Evolutionary conservation across 2,329 filamentous ascomycete species (phyloP).

Genomic region (Cercospora citrullina): DNA sequence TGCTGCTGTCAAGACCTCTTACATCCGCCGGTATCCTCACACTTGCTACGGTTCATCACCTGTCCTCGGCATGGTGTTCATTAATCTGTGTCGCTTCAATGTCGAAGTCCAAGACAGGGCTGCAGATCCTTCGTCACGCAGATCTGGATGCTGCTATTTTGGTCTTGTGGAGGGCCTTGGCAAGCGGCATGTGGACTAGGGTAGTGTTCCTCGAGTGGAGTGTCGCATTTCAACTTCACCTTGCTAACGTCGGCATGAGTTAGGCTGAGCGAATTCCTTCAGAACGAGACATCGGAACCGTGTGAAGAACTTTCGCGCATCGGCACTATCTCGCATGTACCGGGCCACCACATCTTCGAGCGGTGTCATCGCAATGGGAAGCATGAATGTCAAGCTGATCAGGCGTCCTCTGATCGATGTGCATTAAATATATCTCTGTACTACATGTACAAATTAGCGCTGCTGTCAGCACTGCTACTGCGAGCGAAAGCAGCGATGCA

Average conservation of each 20-base stretch:
- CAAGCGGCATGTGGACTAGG: background rate
- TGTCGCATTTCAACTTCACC: background rate
- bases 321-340: background rate
- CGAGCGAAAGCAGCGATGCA: background rate
- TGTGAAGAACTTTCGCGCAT: background rate
- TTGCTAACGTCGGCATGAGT: background rate
- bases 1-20: background rate
- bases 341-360: background rate
- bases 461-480: background rate
- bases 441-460: background rate
- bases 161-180: background rate
- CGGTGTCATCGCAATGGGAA: background rate
- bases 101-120: constrained; percentile 3
- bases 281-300: background rate
- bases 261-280: background rate
- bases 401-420: background rate
- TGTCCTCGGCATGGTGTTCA: background rate
- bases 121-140: constrained; percentile 6
- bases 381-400: background rate
- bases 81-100: background rate
- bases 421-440: background rate
- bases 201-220: background rate
- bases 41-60: background rate
- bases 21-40: background rate
- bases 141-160: constrained; percentile 9